Percentiles rank a stretch among this genome's conserved stretches.
phyloP scores from a whole-genome alignment of 2,329 filamentous ascomycete species.

The Colletotrichum eleusines region DNA sequence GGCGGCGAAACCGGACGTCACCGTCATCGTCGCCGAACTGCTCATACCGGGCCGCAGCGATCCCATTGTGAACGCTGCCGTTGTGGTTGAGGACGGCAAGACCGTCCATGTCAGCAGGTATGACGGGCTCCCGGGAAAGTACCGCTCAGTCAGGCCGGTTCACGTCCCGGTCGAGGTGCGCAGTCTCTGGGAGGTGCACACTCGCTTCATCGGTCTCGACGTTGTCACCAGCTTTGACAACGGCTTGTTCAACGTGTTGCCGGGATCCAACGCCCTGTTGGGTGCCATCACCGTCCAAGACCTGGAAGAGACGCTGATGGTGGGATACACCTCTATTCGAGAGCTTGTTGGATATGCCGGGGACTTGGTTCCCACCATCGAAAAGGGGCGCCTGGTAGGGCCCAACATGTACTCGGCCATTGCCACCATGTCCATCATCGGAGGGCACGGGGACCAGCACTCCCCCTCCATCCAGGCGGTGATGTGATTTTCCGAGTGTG shows the following conservation, averaged over 20 bases:
- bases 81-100: slow-evolving; percentile 54
- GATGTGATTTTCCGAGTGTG: slow-evolving; percentile 48
- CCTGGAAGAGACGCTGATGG: slow-evolving; percentile 56
- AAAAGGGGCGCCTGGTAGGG: slow-evolving; percentile 58
- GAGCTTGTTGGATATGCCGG: slow-evolving; percentile 62
- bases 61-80: slow-evolving; percentile 53
- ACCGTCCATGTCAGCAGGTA: slow-evolving; percentile 56
- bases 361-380: slow-evolving; percentile 57
- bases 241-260: slow-evolving; percentile 39
- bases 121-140: slow-evolving; percentile 49
- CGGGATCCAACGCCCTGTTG: slow-evolving; percentile 48
- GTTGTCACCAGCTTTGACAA: slow-evolving; percentile 41
- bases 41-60: slow-evolving; percentile 62
- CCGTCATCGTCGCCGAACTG: slow-evolving; percentile 49
- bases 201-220: slow-evolving; percentile 58
- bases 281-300: slow-evolving; percentile 57
- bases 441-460: slow-evolving; percentile 62
- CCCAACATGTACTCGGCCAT: slow-evolving; percentile 63
- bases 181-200: slow-evolving; percentile 66
- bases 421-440: slow-evolving; percentile 59
- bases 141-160: slow-evolving; percentile 46
- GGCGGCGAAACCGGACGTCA: not conserved
- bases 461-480: slow-evolving; percentile 52
- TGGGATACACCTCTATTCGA: slow-evolving; percentile 64
- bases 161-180: slow-evolving; percentile 61